These are phyloP conservation scores for Entoloma clypeatum DNA, from an alignment of 1,284 basidiomycete species.

Conservation along the genomic window DNA sequence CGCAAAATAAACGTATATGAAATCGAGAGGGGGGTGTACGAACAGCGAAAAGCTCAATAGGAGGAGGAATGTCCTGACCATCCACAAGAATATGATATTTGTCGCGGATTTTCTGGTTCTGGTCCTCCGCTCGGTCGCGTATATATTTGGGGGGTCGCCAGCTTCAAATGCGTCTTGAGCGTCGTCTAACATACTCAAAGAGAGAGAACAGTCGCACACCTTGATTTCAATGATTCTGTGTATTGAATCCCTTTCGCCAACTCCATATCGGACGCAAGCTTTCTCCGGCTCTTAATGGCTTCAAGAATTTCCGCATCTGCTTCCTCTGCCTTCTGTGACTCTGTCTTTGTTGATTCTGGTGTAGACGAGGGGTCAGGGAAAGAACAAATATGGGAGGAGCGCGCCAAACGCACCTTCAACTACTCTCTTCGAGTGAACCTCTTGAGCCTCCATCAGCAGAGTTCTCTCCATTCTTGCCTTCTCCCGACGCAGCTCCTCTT, in stretches of 20 bases:
- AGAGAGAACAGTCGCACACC: conserved; percentile 42
- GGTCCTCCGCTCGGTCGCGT: conserved; percentile 61
- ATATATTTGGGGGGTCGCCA: conserved; percentile 91
- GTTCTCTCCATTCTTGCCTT: conserved; percentile 80
- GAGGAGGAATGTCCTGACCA: conserved; percentile 90
- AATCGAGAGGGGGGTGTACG: conserved; percentile 22
- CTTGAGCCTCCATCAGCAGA: conserved; percentile 85
- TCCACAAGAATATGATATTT: conserved; percentile 92
- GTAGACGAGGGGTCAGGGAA: conserved; percentile 4
- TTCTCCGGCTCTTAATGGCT: conserved; percentile 87
- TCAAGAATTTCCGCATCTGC: conserved; percentile 88
- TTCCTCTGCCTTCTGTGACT: conserved; percentile 80
- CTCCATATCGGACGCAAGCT: conserved; percentile 90
- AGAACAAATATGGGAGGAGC: background rate
- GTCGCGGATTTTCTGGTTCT: conserved; percentile 77
- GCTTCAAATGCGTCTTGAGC: conserved; percentile 38
- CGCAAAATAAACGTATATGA: conserved; percentile 11
- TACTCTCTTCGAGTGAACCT: conserved; percentile 81
- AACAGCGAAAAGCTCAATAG: conserved; percentile 88
- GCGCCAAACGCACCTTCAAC: conserved; percentile 60
- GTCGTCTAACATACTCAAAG: conserved; percentile 4
- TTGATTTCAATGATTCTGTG: conserved; percentile 81
- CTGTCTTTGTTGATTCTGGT: conserved; percentile 82
- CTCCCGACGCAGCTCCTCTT: conserved; percentile 72
- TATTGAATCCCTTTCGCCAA: conserved; percentile 91